These are phyloP conservation scores for rapeseed (Brassica napus) DNA, from an alignment of 345 rosid genomes.

Conservation along the genomic window Da-Ae NC_063446.1:11380501-11381000, in stretches of 20 bases:
- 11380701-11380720: too few relatives aligned
- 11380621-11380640: too few relatives aligned
- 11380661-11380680: too few relatives aligned
- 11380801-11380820: too few relatives aligned
- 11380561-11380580: background rate
- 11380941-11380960: constrained; percentile 40
- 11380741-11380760: background rate
- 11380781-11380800: too few relatives aligned
- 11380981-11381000: constrained; percentile 42
- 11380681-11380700: too few relatives aligned
- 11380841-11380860: constrained; percentile 78
- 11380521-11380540: constrained; percentile 43
- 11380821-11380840: constrained; percentile 18
- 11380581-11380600: background rate
- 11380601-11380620: background rate
- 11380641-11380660: too few relatives aligned
- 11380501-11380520: constrained; percentile 71
- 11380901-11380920: too few relatives aligned
- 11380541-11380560: background rate
- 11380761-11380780: too few relatives aligned
- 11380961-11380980: constrained; percentile 50
- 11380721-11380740: too few relatives aligned
- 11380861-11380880: constrained; percentile 42
- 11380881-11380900: too few relatives aligned
- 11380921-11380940: too few relatives aligned